Base-by-base conservation (phyloP, 2,329 filamentous ascomycete species). In the Rhynchosporium secalis region DNA sequence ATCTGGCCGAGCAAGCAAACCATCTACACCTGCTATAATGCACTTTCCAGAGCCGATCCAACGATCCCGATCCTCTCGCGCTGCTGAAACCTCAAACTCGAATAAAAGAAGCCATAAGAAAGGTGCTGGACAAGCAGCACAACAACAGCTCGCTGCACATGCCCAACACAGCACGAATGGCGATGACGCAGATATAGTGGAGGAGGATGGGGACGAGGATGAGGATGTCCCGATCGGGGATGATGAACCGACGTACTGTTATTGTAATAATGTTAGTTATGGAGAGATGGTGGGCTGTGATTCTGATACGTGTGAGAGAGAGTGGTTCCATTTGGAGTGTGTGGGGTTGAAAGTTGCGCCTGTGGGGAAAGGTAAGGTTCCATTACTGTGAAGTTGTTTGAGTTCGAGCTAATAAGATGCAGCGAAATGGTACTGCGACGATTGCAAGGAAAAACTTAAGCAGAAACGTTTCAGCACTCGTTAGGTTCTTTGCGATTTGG, bases 281-380 rank as follows among this genome's bases (percentile, higher is more conserved):
- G 90, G 90, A 26, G 89, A 91, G 76, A 93, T 93, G 90, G 89
- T 93, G 48, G 90, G 88, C 2, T 93, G 90, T 72, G 90, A 93
- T 73, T 86, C 86, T 7, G 83, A 88, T 63, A 83, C 85, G 55
- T 93, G 90, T 76, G 82, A 85, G 68, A 82, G 85, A 65, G 90
- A 93, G 75, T 93, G 90, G 90, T 94, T 93, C 78, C 90, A 93
- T 79, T 77, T 95, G 56, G 88, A 87, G 56, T 95, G 91, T 74
- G 90, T 92, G 36, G 91, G 91, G 31, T 76, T 95, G 70, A 89
- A 88, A 70, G 89, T 89, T 63, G 89, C 90, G 58, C 91, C 91
- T n/a, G 87, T 84, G 62, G 86, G 86, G 41, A 74, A 74, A 70
- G 69, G 73, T 74, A 69, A 61, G 70, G 69, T 63, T 20, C 60